A percentile compares a stretch with the other conserved stretches of the same genome.
phyloP scores from a whole-genome alignment of 176 grass and related monocot species.

The Carex cristatella region DNA sequence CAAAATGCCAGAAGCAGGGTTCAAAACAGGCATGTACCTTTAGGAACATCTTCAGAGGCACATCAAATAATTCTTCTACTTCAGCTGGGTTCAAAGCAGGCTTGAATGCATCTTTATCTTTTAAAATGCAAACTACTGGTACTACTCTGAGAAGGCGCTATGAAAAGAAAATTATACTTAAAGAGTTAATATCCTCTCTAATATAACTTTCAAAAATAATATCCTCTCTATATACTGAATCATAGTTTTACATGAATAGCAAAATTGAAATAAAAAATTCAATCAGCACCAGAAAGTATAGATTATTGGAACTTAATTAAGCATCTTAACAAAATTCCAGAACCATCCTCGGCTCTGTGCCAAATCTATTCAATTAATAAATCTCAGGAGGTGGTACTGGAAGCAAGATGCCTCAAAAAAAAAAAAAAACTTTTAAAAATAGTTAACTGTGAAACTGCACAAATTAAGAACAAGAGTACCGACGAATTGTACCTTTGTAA shows the following conservation, averaged over 20 bases:
- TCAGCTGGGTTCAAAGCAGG: conserved; percentile 61
- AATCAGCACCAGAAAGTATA: background rate
- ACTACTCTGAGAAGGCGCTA: conserved; percentile 66
- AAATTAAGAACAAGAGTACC: background rate
- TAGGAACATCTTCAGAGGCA: conserved; percentile 87
- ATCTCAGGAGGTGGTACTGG: background rate
- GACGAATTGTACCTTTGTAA: conserved; percentile 54
- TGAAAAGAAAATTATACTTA: background rate
- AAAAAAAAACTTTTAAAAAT: background rate
- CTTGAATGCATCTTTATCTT: conserved; percentile 57
- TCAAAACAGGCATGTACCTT: conserved; percentile 37
- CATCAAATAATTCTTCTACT: conserved; percentile 90
- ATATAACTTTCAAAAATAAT: background rate
- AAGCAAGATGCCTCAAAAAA: background rate
- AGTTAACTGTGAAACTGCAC: background rate
- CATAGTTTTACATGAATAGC: background rate
- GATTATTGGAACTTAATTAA: background rate
- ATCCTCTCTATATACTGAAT: background rate
- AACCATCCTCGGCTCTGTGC: background rate
- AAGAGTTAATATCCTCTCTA: background rate
- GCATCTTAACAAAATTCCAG: background rate
- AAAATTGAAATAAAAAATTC: background rate
- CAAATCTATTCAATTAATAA: background rate
- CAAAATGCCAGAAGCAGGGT: background rate
- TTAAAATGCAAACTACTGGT: conserved; percentile 71